Conservation (phyloP, 108 stramenopile genomes). For the Skeletonema marinoi region DNA sequence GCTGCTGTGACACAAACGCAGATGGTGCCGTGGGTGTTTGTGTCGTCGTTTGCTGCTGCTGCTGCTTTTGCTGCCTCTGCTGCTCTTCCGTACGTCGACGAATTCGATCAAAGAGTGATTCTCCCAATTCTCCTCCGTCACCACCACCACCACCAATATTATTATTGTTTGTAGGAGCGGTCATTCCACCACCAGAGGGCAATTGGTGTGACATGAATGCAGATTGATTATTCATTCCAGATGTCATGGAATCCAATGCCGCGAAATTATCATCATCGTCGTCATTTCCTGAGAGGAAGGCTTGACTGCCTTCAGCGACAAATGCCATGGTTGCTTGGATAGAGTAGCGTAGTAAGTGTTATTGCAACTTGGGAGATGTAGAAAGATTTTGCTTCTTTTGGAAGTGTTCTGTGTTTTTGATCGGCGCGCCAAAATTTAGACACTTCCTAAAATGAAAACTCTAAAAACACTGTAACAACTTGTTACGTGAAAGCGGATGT, state of each 20-base stretch:
- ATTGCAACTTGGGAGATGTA: too few relatives aligned
- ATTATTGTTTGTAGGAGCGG: background rate
- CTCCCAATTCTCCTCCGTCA: background rate
- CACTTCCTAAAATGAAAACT: too few relatives aligned
- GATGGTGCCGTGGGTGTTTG: background rate
- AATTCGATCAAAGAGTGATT: slow-evolving; percentile 43
- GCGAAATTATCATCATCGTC: slow-evolving; percentile 28
- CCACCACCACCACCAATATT: too few relatives aligned
- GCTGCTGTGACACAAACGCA: slow-evolving; percentile 11
- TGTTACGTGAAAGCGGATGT: too few relatives aligned
- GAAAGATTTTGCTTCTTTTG: too few relatives aligned
- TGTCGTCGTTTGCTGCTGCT: background rate
- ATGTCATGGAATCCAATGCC: slow-evolving; percentile 34
- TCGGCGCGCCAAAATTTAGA: too few relatives aligned
- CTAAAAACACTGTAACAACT: too few relatives aligned
- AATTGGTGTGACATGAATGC: background rate
- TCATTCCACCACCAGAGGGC: background rate
- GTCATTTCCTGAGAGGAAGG: slow-evolving; percentile 29
- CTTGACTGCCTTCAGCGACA: slow-evolving; percentile 2
- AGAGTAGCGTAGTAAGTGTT: too few relatives aligned
- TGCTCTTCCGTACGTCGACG: slow-evolving; percentile 35
- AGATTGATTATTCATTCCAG: background rate
- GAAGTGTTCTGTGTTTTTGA: background rate
- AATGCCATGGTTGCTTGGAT: background rate
- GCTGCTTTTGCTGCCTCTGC: slow-evolving; percentile 10